Evolutionary conservation across 176 grass and related monocot genomes (phyloP), one percentile per base, ranked within the genome.

Genomic region (Alloteropsis semialata): DNA sequence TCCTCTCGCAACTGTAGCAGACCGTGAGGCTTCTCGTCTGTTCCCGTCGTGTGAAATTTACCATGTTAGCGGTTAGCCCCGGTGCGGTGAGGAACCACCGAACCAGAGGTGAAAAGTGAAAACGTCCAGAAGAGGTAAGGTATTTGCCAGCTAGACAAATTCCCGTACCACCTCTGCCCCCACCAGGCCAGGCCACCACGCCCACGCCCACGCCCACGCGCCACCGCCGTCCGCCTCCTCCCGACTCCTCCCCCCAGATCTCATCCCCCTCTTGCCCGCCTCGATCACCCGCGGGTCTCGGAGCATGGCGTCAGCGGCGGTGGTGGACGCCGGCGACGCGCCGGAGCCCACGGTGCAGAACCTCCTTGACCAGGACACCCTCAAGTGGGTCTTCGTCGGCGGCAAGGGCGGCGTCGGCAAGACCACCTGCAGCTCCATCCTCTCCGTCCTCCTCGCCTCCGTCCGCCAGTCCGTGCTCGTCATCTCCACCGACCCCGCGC

Each of bases 301-400:
- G 86, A 79, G 39, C 53, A 90, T 84, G 85, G 63, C 82, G 80
- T 51, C 75, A 11, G 57, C 75, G 46, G 72, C 62, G 62, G 81
- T 46, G 81, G 77, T 83, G 81, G 86, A 72, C 81, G 83, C 76
- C 51, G 84, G 82, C 84, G 88, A 88, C 67, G 59, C 57, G 58
- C 91, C 91, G 81, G 91, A 99, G 62, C 85, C 93, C 68, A 63
- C 93, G 73, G 87, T 99, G 85, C 87, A 75, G 56, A 99, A 99
- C 87, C 83, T 99, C 71, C 85, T 96, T 59, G 93, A 99, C 38
- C 97, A 99, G 93, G 83, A 94, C 3, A 83, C 67, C 62, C 91
- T 99, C 71, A 99, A 99, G 88, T 99, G 97, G 97, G 91, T 99
- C 57, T 99, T 99, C 91, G 97, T 99, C 42, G 97, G 97, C 39